Percentiles rank a stretch among this genome's conserved stretches.
Conservation (phyloP, 2,329 filamentous ascomycete genomes). For the Chrysosporium queenslandicum region DNA sequence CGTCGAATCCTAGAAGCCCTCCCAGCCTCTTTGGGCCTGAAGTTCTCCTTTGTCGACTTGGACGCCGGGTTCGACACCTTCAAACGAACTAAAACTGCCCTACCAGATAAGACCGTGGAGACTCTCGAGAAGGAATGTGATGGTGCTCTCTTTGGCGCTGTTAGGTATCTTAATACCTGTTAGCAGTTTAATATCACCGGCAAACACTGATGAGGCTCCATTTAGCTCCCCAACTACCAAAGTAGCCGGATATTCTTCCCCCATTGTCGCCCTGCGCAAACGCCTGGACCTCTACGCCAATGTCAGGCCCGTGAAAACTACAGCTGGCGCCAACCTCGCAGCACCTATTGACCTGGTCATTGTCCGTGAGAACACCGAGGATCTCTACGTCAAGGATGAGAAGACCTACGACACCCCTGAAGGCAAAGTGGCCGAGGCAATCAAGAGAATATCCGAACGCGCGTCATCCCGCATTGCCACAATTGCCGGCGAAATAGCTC, state of each 20-base stretch:
- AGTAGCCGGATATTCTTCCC: slow-evolving; percentile 90
- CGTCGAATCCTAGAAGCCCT: slow-evolving; percentile 87
- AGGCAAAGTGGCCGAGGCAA: slow-evolving; percentile 85
- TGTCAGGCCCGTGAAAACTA: slow-evolving; percentile 87
- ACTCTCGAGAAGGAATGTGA: slow-evolving; percentile 85
- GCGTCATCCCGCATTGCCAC: slow-evolving; percentile 77
- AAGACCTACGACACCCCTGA: slow-evolving; percentile 61
- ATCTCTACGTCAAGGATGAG: slow-evolving; percentile 97
- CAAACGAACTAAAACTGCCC: slow-evolving; percentile 73
- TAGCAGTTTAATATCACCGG: background rate
- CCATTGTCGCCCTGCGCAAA: slow-evolving; percentile 94
- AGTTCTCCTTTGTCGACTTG: slow-evolving; percentile 89
- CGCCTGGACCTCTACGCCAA: slow-evolving; percentile 92
- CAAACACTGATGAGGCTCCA: background rate
- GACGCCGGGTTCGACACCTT: slow-evolving; percentile 91
- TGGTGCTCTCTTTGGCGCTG: slow-evolving; percentile 90
- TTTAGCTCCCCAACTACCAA: slow-evolving; percentile 69
- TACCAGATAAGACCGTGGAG: slow-evolving; percentile 84
- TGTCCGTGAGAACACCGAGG: slow-evolving; percentile 97
- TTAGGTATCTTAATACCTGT: slow-evolving; percentile 44
- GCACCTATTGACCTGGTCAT: slow-evolving; percentile 88
- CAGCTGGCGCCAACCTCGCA: slow-evolving; percentile 40
- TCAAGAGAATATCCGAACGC: slow-evolving; percentile 88
- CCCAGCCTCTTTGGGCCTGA: slow-evolving; percentile 77
- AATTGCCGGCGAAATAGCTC: slow-evolving; percentile 90